Percentiles rank a stretch among this genome's conserved stretches.
Evolutionary conservation across 2,329 filamentous ascomycete species (phyloP).

Genomic region (Aspergillus sp.): DNA sequence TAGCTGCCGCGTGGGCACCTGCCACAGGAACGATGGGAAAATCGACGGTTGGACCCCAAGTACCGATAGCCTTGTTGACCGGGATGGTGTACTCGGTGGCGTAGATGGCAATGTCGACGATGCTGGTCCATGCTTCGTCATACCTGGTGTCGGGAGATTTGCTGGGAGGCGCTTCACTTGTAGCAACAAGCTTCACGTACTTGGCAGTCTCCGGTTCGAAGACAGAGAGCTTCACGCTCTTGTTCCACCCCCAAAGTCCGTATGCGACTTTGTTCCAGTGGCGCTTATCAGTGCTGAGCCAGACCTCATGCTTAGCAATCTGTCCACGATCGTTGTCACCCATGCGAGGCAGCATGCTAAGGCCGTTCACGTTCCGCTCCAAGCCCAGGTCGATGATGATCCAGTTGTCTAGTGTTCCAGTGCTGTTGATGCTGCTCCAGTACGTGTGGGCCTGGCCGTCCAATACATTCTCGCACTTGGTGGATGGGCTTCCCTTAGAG

Average conservation of each 20-base stretch:
- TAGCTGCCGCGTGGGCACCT: slow-evolving; percentile 10
- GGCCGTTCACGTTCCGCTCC: slow-evolving; percentile 8
- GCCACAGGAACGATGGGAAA: slow-evolving; percentile 20
- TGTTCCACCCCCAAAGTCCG: slow-evolving; percentile 14
- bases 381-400: slow-evolving; percentile 7
- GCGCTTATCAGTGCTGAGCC: slow-evolving; percentile 3
- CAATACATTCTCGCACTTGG: slow-evolving; percentile 8
- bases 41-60: slow-evolving; percentile 20
- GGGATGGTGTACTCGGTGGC: slow-evolving; percentile 6
- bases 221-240: slow-evolving; percentile 11
- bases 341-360: slow-evolving; percentile 11
- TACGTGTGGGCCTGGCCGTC: slow-evolving; percentile 9
- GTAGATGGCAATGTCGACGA: slow-evolving; percentile 9
- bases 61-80: slow-evolving; percentile 10
- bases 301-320: slow-evolving; percentile 10
- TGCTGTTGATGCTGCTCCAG: slow-evolving; percentile 7
- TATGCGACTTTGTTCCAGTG: slow-evolving; percentile 14
- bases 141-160: background rate
- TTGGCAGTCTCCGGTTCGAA: slow-evolving; percentile 9
- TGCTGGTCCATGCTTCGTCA: slow-evolving; percentile 5
- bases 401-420: background rate
- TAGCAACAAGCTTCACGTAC: slow-evolving; percentile 11
- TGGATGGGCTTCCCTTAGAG: background rate
- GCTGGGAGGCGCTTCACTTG: slow-evolving; percentile 9
- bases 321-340: slow-evolving; percentile 5